phyloP scores from a whole-genome alignment of 75 land plant species.

The Azolla pinnata region DNA sequence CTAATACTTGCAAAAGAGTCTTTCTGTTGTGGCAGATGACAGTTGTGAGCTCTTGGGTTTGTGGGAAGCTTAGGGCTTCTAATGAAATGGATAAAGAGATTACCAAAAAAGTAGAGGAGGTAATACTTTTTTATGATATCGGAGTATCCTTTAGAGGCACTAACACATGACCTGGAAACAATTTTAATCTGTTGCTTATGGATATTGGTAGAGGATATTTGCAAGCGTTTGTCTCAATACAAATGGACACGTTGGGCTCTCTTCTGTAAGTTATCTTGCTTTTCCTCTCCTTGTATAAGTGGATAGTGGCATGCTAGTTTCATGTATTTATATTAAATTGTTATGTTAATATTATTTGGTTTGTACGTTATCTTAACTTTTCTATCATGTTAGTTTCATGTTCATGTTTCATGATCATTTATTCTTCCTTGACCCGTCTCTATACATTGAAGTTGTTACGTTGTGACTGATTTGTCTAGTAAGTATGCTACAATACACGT shows the following conservation, averaged over 20 bases:
- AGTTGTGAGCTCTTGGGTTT: slow-evolving; percentile 30
- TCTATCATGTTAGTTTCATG: too few species aligned
- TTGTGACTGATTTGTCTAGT: too few species aligned
- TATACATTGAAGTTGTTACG: too few species aligned
- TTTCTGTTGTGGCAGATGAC: slow-evolving; percentile 24
- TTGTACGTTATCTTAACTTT: too few species aligned
- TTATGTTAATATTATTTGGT: too few species aligned
- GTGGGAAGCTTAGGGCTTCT: slow-evolving; percentile 25
- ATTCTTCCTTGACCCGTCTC: too few species aligned
- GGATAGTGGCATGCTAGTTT: too few species aligned
- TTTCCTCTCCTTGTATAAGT: too few species aligned
- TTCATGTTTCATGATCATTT: too few species aligned
- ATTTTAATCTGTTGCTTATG: neutral
- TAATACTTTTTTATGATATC: neutral
- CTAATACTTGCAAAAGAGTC: neutral
- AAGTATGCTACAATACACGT: too few species aligned
- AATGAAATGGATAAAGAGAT: slow-evolving; percentile 15
- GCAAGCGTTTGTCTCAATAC: slow-evolving; percentile 30
- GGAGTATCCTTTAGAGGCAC: neutral
- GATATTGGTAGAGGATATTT: slow-evolving; percentile 23
- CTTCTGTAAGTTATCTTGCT: neutral
- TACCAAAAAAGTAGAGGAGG: slow-evolving; percentile 1
- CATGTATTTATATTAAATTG: too few species aligned
- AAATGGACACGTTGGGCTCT: slow-evolving; percentile 20
- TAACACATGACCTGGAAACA: neutral